Conservation (phyloP, 169 alveolate genomes). For the Eimeria sp. region DNA sequence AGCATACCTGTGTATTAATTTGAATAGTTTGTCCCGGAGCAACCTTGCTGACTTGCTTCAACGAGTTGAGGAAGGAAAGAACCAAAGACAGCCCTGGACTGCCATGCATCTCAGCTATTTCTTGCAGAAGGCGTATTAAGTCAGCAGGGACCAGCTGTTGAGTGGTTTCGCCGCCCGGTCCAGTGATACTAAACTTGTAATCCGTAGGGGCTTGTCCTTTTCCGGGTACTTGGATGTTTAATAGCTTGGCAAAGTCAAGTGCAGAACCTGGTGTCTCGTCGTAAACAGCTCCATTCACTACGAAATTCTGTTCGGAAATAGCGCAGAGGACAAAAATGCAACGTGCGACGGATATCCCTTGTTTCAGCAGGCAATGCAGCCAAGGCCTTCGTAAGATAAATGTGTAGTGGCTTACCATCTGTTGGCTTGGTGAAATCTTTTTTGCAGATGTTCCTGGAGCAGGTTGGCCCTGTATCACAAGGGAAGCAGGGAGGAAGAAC, state of each 20-base stretch:
- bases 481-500: not conserved
- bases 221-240: conserved; percentile 49
- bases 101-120: conserved; percentile 60
- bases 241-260: conserved; percentile 40
- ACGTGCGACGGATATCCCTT: not conserved
- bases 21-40: conserved; percentile 69
- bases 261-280: conserved; percentile 34
- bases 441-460: conserved; percentile 29
- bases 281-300: conserved; percentile 37
- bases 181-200: conserved; percentile 33
- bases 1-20: conserved; percentile 34
- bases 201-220: conserved; percentile 31
- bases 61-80: conserved; percentile 59
- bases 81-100: conserved; percentile 46
- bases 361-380: not conserved
- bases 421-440: not conserved
- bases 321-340: not conserved
- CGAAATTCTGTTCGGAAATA: conserved; percentile 44
- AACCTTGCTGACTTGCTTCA: conserved; percentile 61
- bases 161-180: conserved; percentile 33
- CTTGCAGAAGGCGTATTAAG: conserved; percentile 44
- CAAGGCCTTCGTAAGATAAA: not conserved
- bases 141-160: conserved; percentile 63
- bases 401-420: not conserved
- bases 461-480: conserved; percentile 43